Conservation (phyloP, 495 filamentous ascomycete species). For the Wilcoxina mikolae region DNA sequence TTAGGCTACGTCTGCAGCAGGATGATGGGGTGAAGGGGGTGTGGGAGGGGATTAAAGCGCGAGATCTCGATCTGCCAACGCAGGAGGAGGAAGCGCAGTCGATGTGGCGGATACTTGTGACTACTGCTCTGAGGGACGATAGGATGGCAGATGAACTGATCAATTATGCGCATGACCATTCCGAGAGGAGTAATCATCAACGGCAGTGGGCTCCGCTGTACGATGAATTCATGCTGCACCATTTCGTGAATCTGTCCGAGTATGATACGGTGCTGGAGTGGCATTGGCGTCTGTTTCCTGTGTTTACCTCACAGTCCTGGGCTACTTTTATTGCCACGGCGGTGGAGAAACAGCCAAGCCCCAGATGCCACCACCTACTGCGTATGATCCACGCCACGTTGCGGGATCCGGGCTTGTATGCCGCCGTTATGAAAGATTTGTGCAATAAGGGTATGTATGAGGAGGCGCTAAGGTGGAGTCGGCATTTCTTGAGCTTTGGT, state of each 20-base stretch:
- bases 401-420: slow-evolving; percentile 14
- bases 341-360: neutral
- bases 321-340: slow-evolving; percentile 9
- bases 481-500: slow-evolving; percentile 14
- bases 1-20: slow-evolving; percentile 14
- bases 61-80: slow-evolving; percentile 17
- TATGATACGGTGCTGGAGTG: neutral
- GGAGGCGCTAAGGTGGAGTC: slow-evolving; percentile 23
- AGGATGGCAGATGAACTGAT: slow-evolving; percentile 15
- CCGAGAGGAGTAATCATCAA: neutral
- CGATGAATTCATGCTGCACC: slow-evolving; percentile 15
- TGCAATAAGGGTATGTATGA: slow-evolving; percentile 10
- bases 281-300: slow-evolving; percentile 2
- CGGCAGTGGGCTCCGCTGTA: slow-evolving; percentile 17
- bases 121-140: slow-evolving; percentile 11
- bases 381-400: slow-evolving; percentile 14
- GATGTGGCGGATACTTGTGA: slow-evolving; percentile 18
- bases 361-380: slow-evolving; percentile 7
- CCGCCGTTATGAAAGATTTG: slow-evolving; percentile 12
- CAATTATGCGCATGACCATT: slow-evolving; percentile 15
- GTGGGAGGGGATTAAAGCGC: slow-evolving; percentile 17
- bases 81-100: slow-evolving; percentile 11
- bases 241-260: slow-evolving; percentile 2
- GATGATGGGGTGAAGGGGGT: slow-evolving; percentile 19
- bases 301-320: slow-evolving; percentile 8